Evolutionary conservation across 129 eudicot species (phyloP), one percentile per base, ranked within the genome.

Genomic region (Flaveria trinervia): DNA sequence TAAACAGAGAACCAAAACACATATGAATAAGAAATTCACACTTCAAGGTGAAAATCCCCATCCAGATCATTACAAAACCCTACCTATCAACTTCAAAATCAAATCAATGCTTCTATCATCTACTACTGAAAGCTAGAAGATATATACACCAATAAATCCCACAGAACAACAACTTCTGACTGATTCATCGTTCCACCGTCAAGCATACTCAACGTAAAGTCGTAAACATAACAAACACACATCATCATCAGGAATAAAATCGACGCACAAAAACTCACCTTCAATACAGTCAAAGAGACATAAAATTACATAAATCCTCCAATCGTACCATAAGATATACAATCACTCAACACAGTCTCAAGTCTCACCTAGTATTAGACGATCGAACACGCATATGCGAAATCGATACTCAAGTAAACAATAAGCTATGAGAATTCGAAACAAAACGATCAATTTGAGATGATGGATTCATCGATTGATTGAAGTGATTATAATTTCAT

Each of bases 151-250:
- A 7, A 72, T 28, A n/a, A 54, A 8, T 28, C 20, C 62, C 30
- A 48, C 25, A 33, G 1, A 52, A 71, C n/a, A 52, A 71, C 65
- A 28, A 4, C 26, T 48, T 16, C 14, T 14, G 4, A 25, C 17
- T 4, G 17, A 52, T n/a, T 52, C 15, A 10, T 10, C 45, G 3
- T 3, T 65, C 70, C n/a, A 64, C 0, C 33, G 15, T 50, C 41
- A 0, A 36, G 41, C 41, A 56, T 55, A 39, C 2, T 14, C 16
- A 43, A 73, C 14, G 5, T 25, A n/a, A n/a, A n/a, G n/a, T n/a
- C n/a, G n/a, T n/a, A 73, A 13, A 25, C 22, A 73, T 14, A 36
- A 73, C 13, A 45, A 59, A 22, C 78, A 36, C 41, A 36, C 30
- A 23, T 23, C 7, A 36, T 36, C 41, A 36, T 36, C 41, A 36